phyloP scores from a whole-genome alignment of 1,284 basidiomycete species.

The Phellopilus nigrolimitatus region DNA sequence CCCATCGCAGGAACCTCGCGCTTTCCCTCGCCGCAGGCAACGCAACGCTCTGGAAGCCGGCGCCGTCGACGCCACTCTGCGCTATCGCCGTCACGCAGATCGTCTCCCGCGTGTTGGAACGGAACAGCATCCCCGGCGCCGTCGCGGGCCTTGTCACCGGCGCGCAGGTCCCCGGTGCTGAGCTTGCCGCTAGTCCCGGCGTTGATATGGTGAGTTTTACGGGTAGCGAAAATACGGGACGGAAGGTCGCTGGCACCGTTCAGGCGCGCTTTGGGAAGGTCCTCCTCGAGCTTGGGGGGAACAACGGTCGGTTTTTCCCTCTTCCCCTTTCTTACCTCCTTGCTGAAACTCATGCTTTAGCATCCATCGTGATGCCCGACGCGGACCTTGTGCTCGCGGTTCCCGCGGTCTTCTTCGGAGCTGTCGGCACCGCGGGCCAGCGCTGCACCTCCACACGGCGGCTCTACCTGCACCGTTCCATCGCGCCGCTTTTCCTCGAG shows the following conservation, averaged over 20 bases:
- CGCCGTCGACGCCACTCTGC: conserved; percentile 83
- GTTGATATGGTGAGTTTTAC: conserved; percentile 92
- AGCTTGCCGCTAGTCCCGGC: conserved; percentile 65
- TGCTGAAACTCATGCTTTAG: no score
- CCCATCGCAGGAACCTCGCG: conserved; percentile 75
- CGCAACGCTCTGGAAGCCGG: conserved; percentile 93
- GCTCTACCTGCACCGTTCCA: conserved; percentile 79
- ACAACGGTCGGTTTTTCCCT: no score
- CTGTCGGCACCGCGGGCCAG: conserved; percentile 92
- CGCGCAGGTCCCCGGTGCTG: conserved; percentile 75
- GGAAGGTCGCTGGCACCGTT: conserved; percentile 77
- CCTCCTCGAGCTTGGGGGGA: conserved; percentile 91
- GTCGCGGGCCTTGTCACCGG: conserved; percentile 82
- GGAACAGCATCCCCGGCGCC: conserved; percentile 78
- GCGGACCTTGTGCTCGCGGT: conserved; percentile 88
- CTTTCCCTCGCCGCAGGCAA: conserved; percentile 89
- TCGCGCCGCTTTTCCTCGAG: conserved; percentile 73
- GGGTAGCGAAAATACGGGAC: conserved; percentile 85
- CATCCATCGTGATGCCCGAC: conserved; percentile 88
- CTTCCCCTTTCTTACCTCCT: no score
- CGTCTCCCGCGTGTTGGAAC: conserved; percentile 74
- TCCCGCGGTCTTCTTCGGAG: conserved; percentile 88
- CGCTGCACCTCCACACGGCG: conserved; percentile 92
- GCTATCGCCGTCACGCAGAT: conserved; percentile 88
- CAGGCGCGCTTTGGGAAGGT: conserved; percentile 80